Base-by-base conservation (phyloP, 2,329 filamentous ascomycete genomes). In the Cordyceps tenuipes region DNA sequence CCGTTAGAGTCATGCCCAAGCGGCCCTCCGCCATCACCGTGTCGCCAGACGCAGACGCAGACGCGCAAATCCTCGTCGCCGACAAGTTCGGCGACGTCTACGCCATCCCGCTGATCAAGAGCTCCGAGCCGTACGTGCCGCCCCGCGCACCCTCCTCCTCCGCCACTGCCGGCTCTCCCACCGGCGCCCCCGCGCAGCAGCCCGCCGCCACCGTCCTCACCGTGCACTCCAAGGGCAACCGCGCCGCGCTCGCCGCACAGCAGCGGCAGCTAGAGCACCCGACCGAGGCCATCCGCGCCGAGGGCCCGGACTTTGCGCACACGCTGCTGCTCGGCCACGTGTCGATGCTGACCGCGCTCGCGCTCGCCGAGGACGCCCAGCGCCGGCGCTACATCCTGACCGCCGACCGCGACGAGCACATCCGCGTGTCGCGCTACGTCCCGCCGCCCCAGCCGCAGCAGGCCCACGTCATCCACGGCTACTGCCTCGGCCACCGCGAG, bases 1-100 rank as follows among this genome's bases (percentile, higher is more conserved):
- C 23, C 21, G 12, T 15, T 15, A 93, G 91, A 72, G 76, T 75
- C 61, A 95, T 97, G 89, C 90, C 91, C 44, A 97, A 97, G 76
- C 86, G 91, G 41, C 91, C 92, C 13, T 93, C 87, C 69, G 85
- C 89, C 41, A 77, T 97, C 61, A 76, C 81, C 56, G 74, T 97
- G 57, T 85, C 88, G 8, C 77, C 83, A 44, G 87, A 92, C n/a
- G n/a, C n/a, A n/a, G n/a, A n/a, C n/a, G n/a, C n/a, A n/a, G n/a
- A n/a, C 69, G 79, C 80, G 48, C 89, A 85, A 9, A 90, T 99
- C 63, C 75, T 97, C 61, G 86, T 84, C 63, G 93, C 86, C 57
- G 94, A 99, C 77, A 99, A 99, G 73, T 97, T 97, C 69, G 94
- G 94, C 65, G 94, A 99, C 71, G 93, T 97, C 62, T 97, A 96